Percentiles rank a stretch among this genome's conserved stretches.
phyloP scores from a whole-genome alignment of 805 yeast species.

The Grigorovia humatica region DNA sequence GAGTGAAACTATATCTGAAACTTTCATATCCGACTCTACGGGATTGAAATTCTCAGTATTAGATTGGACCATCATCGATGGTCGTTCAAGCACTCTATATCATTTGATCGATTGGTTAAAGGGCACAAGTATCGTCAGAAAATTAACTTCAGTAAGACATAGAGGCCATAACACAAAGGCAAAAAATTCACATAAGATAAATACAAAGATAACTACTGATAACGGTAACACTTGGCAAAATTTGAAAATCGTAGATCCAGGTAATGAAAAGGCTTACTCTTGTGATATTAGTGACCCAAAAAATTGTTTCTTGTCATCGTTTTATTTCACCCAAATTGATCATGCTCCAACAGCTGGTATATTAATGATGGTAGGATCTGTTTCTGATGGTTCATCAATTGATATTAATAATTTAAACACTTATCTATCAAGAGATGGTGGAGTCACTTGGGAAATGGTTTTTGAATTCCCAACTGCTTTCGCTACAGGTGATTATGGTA shows the following conservation, averaged over 20 bases:
- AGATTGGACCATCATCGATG: slow-evolving; percentile 8
- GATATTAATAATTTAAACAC: slow-evolving; percentile 29
- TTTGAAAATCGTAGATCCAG: slow-evolving; percentile 38
- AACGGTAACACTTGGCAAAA: slow-evolving; percentile 45
- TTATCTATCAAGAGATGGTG: slow-evolving; percentile 67
- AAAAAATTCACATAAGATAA: slow-evolving; percentile 8
- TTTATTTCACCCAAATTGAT: slow-evolving; percentile 30
- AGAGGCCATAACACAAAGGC: neutral
- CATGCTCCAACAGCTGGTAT: slow-evolving; percentile 49
- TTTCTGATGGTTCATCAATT: slow-evolving; percentile 7
- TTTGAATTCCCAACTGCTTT: slow-evolving; percentile 43
- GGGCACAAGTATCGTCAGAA: slow-evolving; percentile 16
- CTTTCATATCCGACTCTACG: slow-evolving; percentile 23
- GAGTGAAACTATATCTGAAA: slow-evolving; percentile 6
- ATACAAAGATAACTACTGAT: slow-evolving; percentile 36
- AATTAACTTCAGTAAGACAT: slow-evolving; percentile 1
- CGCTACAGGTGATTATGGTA: slow-evolving; percentile 71
- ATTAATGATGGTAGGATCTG: slow-evolving; percentile 15
- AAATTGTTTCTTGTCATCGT: slow-evolving; percentile 39
- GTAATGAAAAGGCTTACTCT: slow-evolving; percentile 16
- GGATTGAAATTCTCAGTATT: slow-evolving; percentile 22
- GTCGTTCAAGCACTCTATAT: slow-evolving; percentile 5
- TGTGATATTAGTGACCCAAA: slow-evolving; percentile 29
- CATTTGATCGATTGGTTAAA: slow-evolving; percentile 7
- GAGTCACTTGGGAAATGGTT: slow-evolving; percentile 55